A percentile compares a stretch with the other conserved stretches of the same genome.
phyloP scores from a whole-genome alignment of 2,329 filamentous ascomycete species.

The Xylariaceae sp. region DNA sequence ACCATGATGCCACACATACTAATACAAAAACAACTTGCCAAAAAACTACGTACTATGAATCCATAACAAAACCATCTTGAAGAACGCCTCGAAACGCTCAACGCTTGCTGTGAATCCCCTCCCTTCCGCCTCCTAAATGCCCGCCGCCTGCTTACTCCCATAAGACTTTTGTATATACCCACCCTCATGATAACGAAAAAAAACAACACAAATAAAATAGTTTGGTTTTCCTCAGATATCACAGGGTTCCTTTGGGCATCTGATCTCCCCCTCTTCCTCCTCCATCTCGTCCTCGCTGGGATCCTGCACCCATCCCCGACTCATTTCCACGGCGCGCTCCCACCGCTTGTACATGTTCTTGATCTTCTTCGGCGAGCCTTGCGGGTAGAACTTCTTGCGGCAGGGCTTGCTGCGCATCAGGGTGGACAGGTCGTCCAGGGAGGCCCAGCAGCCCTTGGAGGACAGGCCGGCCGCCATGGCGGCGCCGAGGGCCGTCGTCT shows the following conservation, averaged over 20 bases:
- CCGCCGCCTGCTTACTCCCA: no score
- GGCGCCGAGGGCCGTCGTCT: constrained; percentile 83
- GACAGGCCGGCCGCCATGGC: constrained; percentile 88
- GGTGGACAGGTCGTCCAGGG: constrained; percentile 65
- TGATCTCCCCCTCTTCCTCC: background rate
- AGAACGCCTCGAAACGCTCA: no score
- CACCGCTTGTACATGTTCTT: constrained; percentile 47
- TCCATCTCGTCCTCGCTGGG: constrained; percentile 23
- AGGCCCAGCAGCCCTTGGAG: constrained; percentile 65
- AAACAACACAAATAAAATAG: background rate
- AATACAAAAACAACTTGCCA: background rate
- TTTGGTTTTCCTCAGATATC: background rate
- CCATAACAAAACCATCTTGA: no score
- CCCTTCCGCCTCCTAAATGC: no score
- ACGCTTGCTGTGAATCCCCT: no score
- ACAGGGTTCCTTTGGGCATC: background rate
- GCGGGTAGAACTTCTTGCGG: constrained; percentile 64
- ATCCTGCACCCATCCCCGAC: constrained; percentile 47
- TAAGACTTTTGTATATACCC: no score
- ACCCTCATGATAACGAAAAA: no score
- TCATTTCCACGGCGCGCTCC: constrained; percentile 56
- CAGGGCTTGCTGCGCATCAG: constrained; percentile 62
- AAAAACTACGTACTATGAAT: no score
- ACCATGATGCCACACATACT: background rate
- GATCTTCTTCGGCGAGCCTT: constrained; percentile 44